Base-by-base conservation (phyloP, 2,329 filamentous ascomycete species). In the Ophioceras dolichostomum region DNA sequence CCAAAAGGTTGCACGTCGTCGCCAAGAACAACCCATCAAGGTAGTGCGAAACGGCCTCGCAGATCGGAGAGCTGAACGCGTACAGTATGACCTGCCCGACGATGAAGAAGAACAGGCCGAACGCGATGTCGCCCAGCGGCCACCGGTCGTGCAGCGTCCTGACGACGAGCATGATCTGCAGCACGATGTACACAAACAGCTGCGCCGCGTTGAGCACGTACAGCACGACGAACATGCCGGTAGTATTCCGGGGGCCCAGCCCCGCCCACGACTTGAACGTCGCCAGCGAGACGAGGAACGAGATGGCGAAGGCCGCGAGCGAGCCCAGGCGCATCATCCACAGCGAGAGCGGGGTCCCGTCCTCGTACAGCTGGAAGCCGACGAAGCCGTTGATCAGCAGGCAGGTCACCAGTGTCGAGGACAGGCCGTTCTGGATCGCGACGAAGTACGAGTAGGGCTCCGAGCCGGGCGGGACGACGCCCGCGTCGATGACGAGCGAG, bases 311-410 rank as follows among this genome's bases (percentile, higher is more conserved):
- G 64, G 93, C 89, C 44, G 68, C 73, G 13, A 82, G 61, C 2
- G 85, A 94, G 54, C 76, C 79, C 21, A 84, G 62, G 37, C 89
- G 79, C 43, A 98, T 66, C 49, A 95, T 76, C 91, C 91, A 98
- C 31, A 98, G 79, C 0, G 88, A 95, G 29, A 96, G 66, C 2
- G 82, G 80, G 2, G 91, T 98, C 36, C 91, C 91, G 52, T 98
- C 91, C 60, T 98, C 91, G 58, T 98, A 98, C 10, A 98, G 69
- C 61, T 96, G 91, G 61, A 98, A 98, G 24, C 91, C 91, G 38
- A 98, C 89, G 53, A 98, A 98, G 31, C 91, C 91, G 58, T 96
- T 96, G 67, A 98, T 88, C 49, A 96, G 66, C 39, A 98, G 68
- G 56, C 83, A 93, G 19, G 86, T 89, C 55, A 91, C 81, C 20